Base-by-base conservation (phyloP, 2,329 filamentous ascomycete genomes). In the Beauveria varroae region DNA sequence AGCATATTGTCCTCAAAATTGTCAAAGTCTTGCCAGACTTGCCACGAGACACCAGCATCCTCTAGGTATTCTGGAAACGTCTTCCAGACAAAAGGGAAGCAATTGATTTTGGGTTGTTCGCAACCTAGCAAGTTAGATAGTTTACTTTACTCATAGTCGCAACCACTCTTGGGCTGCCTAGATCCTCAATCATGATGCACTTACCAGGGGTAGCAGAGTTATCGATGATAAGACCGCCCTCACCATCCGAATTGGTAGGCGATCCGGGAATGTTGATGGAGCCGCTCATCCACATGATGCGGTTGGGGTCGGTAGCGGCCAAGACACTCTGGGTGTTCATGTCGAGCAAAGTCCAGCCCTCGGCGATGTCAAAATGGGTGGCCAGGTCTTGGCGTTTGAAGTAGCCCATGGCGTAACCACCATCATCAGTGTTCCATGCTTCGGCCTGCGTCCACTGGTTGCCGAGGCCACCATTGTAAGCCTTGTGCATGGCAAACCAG, bases 1-100 rank as follows among this genome's bases (percentile, higher is more conserved):
- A 81, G 71, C 18, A 79, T 79, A 67, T 81, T 82, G 68, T 82
- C 80, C 57, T 80, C 79, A 55, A 79, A 80, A 67, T 80, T 81
- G 67, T 81, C 73, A 26, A 70, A 72, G 60, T 78, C 73, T 65
- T 81, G 79, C 68, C 74, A 81, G 6, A 80, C 72, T 62, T 80
- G 77, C 80, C 80, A 83, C 3, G 76, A 76, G 54, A 79, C 75
- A 30, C 75, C 78, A 9, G 76, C 75, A 24, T 77, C 73, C 65
- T 81, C 74, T 44, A 80, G 78, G 58, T 77, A 72, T 63, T 81
- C 78, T 40, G 75, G 78, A 52, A 77, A 75, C 0, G 79, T 80
- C 62, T 80, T 79, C 80, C 80, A 82, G 61, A 77, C 76, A 44
- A 81, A 73, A 1, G 80, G 80, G 49, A 81, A 80, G 65, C 79